These are phyloP conservation scores for Cydonia oblonga DNA, from an alignment of 331 rosid species.

Conservation along the genomic window DNA sequence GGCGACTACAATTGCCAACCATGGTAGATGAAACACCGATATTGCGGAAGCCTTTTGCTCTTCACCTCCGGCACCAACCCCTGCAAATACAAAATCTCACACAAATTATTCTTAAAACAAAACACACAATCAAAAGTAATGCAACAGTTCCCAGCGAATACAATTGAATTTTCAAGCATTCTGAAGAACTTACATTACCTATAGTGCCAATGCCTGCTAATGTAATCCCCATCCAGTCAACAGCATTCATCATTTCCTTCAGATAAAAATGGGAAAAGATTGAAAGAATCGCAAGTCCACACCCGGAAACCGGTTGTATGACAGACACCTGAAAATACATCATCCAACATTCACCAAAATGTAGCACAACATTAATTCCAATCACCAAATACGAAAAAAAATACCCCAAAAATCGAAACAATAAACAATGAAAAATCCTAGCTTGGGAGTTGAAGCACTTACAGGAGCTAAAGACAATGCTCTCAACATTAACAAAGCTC, in stretches of 20 bases:
- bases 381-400: background rate
- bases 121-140: background rate
- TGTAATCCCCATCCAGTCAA: conserved; percentile 92
- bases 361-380: background rate
- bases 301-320: conserved; percentile 96
- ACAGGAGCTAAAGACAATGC: conserved; percentile 95
- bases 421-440: background rate
- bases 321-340: conserved; percentile 63
- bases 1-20: conserved; percentile 68
- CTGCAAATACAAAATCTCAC: conserved; percentile 28
- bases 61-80: conserved; percentile 99
- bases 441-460: conserved; percentile 21
- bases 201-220: conserved; percentile 95
- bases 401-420: background rate
- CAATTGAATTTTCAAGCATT: background rate
- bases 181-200: conserved; percentile 68
- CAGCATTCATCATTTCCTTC: conserved; percentile 84
- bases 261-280: conserved; percentile 94
- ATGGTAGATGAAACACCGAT: conserved; percentile 73
- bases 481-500: conserved; percentile 85
- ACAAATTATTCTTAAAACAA: background rate
- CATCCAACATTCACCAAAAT: conserved; percentile 3
- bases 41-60: conserved; percentile 77
- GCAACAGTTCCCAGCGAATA: background rate
- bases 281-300: conserved; percentile 94